Conservation (phyloP, 495 filamentous ascomycete genomes). For the Cairneyella variabilis region DNA sequence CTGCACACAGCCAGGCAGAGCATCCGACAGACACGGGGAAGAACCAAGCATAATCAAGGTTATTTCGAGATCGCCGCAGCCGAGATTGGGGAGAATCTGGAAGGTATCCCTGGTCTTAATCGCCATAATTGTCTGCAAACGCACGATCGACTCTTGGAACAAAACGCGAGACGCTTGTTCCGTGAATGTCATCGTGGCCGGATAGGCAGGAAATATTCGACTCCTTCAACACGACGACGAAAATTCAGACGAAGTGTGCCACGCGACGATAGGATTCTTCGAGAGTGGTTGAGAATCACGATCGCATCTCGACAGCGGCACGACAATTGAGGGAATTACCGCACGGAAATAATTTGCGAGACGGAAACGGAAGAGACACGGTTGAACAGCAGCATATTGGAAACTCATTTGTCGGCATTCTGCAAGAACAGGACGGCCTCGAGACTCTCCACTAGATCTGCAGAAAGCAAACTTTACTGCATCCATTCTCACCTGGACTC, state of each 20-base stretch:
- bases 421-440: not conserved
- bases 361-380: not conserved
- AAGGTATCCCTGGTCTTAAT: not conserved
- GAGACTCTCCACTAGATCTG: not conserved
- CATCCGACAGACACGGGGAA: not conserved
- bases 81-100: slow-evolving; percentile 1
- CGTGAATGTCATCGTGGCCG: not conserved
- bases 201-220: not conserved
- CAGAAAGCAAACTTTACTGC: not conserved
- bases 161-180: not conserved
- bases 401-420: not conserved
- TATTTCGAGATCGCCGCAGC: not conserved
- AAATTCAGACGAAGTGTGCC: not conserved
- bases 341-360: no score
- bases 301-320: not conserved
- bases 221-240: not conserved
- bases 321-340: not conserved
- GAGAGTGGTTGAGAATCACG: not conserved
- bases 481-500: no score
- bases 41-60: not conserved
- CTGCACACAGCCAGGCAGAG: not conserved
- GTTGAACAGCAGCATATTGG: not conserved
- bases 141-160: not conserved
- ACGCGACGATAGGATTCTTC: not conserved
- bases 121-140: not conserved